phyloP scores from a whole-genome alignment of 2,329 filamentous ascomycete species.

The Pochonia chlamydosporia region DNA sequence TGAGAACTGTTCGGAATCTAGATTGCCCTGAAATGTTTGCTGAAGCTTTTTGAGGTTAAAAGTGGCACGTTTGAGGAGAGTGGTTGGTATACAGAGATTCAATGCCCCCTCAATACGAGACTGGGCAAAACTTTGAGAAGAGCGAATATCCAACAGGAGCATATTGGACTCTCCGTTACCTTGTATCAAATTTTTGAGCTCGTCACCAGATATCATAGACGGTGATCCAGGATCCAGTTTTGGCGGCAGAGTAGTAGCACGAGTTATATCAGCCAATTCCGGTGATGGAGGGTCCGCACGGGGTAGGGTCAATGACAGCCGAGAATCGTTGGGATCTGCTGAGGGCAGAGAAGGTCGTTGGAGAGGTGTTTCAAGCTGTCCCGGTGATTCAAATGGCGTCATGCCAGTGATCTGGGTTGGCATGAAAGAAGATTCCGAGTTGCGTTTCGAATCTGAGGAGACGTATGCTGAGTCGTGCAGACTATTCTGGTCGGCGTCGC shows the following conservation, averaged over 20 bases:
- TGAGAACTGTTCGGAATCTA: conserved; percentile 66
- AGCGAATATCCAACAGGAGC: conserved; percentile 78
- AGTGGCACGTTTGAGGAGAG: conserved; percentile 80
- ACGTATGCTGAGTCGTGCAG: conserved; percentile 49
- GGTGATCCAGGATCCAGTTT: conserved; percentile 40
- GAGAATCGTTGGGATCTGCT: conserved; percentile 46
- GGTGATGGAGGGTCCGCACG: conserved; percentile 33
- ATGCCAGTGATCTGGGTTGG: conserved; percentile 33
- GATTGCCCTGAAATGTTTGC: conserved; percentile 72
- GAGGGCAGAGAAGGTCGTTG: conserved; percentile 28
- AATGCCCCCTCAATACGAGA: conserved; percentile 75
- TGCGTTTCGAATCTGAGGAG: conserved; percentile 49
- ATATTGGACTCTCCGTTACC: conserved; percentile 34
- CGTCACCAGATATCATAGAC: conserved; percentile 45
- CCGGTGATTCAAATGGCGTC: conserved; percentile 36
- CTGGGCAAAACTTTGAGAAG: conserved; percentile 73
- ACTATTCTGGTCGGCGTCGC: conserved; percentile 41
- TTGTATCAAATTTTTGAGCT: conserved; percentile 53
- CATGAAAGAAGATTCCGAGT: conserved; percentile 41
- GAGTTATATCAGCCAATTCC: conserved; percentile 17
- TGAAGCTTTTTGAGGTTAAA: conserved; percentile 85
- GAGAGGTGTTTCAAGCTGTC: conserved; percentile 21
- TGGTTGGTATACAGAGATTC: conserved; percentile 93
- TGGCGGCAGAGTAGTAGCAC: conserved; percentile 48
- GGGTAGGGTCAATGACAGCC: conserved; percentile 48